Percentiles rank a stretch among this genome's conserved stretches.
phyloP scores from a whole-genome alignment of 257 asterid genomes.

The Gynochthodes officinalis region DNA sequence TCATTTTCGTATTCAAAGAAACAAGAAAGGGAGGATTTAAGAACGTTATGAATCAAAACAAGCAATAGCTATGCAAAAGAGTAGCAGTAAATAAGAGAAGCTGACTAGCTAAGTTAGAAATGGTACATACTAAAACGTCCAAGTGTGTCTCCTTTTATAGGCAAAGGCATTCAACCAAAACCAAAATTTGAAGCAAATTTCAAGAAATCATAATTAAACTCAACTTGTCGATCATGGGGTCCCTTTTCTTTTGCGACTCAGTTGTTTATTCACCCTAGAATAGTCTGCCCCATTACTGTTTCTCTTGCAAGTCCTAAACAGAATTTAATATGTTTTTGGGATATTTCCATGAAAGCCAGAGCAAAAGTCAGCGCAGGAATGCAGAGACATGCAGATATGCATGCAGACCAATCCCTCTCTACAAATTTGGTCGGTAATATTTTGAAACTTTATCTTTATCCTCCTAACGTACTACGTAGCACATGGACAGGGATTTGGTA shows the following conservation, averaged over 20 bases:
- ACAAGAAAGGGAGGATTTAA: background rate
- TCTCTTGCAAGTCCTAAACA: too few species aligned
- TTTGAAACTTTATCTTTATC: background rate
- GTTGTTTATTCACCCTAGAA: too few species aligned
- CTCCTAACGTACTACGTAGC: too few species aligned
- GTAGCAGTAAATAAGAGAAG: too few species aligned
- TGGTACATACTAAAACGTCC: too few species aligned
- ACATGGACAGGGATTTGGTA: background rate
- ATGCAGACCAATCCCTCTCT: background rate
- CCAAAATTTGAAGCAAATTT: background rate
- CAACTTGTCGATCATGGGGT: too few species aligned
- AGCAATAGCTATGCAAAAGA: too few species aligned
- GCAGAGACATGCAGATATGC: background rate
- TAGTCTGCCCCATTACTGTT: too few species aligned
- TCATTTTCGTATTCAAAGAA: background rate
- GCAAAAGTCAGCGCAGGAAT: conserved; percentile 6
- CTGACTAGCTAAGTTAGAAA: too few species aligned
- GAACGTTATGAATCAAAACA: too few species aligned
- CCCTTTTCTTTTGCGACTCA: too few species aligned
- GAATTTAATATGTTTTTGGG: background rate
- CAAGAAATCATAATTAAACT: background rate
- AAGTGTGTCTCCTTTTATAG: conserved; percentile 8
- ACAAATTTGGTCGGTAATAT: too few species aligned
- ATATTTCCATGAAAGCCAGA: conserved; percentile 7
- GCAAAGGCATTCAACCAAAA: background rate